phyloP scores from a whole-genome alignment of 1,284 basidiomycete species.

The Hymenochaete sp. region DNA sequence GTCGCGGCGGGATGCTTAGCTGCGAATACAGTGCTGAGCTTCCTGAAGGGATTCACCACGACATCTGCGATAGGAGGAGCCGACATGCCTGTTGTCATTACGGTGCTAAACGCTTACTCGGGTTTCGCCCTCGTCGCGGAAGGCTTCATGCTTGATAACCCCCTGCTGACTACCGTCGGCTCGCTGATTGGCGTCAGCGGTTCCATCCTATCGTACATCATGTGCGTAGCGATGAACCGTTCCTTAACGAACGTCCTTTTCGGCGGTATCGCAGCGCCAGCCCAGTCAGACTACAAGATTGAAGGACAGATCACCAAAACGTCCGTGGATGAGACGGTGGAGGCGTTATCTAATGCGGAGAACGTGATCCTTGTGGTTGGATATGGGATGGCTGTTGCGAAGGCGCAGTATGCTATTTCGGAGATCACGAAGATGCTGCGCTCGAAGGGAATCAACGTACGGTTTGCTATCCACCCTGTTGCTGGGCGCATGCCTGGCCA shows the following conservation, averaged over 20 bases:
- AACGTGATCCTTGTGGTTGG: conserved; percentile 82
- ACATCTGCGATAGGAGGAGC: conserved; percentile 82
- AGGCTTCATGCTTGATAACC: conserved; percentile 84
- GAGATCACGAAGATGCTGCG: conserved; percentile 69
- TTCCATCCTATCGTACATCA: conserved; percentile 84
- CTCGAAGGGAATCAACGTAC: conserved; percentile 65
- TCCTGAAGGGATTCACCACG: conserved; percentile 76
- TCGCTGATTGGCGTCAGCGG: conserved; percentile 80
- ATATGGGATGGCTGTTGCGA: conserved; percentile 85
- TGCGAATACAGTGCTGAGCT: conserved; percentile 64
- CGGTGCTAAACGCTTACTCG: conserved; percentile 80
- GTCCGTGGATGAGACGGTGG: conserved; percentile 68
- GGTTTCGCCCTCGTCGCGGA: conserved; percentile 91
- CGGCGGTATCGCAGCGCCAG: conserved; percentile 62
- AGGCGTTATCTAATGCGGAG: conserved; percentile 67
- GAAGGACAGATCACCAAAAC: conserved; percentile 74
- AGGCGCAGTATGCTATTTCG: conserved; percentile 79
- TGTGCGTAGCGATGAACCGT: conserved; percentile 87
- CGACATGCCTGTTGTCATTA: conserved; percentile 87
- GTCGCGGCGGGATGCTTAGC: conserved; percentile 71
- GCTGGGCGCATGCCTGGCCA: conserved; percentile 72
- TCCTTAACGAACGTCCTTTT: conserved; percentile 72
- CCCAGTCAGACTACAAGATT: conserved; percentile 57
- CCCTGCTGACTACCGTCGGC: conserved; percentile 71
- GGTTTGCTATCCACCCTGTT: conserved; percentile 37